Percentiles rank a stretch among this genome's conserved stretches.
Evolutionary conservation across 148 eudicot species (phyloP).

Genomic region (Vaccinium macrocarpon): DNA sequence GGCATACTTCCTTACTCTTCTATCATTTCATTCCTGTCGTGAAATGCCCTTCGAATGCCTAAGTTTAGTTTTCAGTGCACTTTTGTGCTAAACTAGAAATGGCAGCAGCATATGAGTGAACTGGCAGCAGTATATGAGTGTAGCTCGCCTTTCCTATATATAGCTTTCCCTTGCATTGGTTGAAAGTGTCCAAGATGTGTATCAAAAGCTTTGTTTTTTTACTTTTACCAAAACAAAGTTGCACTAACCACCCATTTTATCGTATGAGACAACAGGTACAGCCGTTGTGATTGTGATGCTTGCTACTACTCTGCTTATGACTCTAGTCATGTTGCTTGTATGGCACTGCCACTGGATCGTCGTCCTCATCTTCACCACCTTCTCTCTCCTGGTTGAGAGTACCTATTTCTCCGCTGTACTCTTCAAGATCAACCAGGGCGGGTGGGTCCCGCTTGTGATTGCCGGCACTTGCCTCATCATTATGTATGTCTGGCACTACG

Average conservation of each 20-base stretch:
- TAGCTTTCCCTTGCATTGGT: not conserved
- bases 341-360: conserved; percentile 92
- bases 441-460: conserved; percentile 96
- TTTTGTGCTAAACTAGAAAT: not conserved
- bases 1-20: not conserved
- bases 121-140: not conserved
- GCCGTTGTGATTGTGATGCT: conserved; percentile 96
- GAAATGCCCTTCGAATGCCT: not conserved
- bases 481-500: conserved; percentile 97
- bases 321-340: conserved; percentile 67
- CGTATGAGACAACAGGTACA: conserved; percentile 60
- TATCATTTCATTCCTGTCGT: not conserved
- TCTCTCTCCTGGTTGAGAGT: conserved; percentile 72
- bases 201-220: not conserved
- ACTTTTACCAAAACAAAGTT: not conserved
- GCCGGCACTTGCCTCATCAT: conserved; percentile 73
- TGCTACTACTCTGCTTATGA: conserved; percentile 87
- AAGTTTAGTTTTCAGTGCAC: not conserved
- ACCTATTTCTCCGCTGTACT: conserved; percentile 92
- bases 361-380: conserved; percentile 67
- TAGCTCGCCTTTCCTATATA: not conserved
- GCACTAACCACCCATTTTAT: not conserved
- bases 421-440: conserved; percentile 91
- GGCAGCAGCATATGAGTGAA: not conserved
- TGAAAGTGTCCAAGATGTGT: not conserved